phyloP scores from a whole-genome alignment of 176 grass and related monocot genomes.

The Oropetium thomaeum region DNA sequence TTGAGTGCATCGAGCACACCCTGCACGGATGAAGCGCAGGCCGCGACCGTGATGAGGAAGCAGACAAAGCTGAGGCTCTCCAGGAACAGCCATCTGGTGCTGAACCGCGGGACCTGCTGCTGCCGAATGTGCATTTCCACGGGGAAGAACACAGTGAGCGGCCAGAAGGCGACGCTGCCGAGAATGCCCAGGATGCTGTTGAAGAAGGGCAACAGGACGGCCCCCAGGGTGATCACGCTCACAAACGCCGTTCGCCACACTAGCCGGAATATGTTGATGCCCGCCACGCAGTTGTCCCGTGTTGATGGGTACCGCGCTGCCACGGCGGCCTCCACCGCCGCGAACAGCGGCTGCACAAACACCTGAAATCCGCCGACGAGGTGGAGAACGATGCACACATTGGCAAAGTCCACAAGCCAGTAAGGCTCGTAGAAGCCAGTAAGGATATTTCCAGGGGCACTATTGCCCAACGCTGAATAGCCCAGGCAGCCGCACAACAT shows the following conservation, averaged over 20 bases:
- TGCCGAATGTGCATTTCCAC: constrained; percentile 60
- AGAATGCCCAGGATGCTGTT: constrained; percentile 64
- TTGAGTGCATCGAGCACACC: constrained; percentile 59
- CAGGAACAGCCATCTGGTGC: constrained; percentile 41
- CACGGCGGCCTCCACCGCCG: constrained; percentile 38
- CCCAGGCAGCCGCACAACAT: constrained; percentile 59
- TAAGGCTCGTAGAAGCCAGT: constrained; percentile 56
- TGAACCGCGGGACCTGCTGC: constrained; percentile 19
- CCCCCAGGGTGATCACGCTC: constrained; percentile 36
- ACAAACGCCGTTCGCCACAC: constrained; percentile 55
- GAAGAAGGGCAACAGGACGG: constrained; percentile 64
- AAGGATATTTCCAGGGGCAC: constrained; percentile 60
- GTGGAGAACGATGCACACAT: constrained; percentile 53
- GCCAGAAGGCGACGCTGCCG: constrained; percentile 63
- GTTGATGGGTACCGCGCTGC: constrained; percentile 11
- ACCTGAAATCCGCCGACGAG: constrained; percentile 49
- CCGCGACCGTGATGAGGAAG: constrained; percentile 63
- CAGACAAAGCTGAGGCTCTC: constrained; percentile 63
- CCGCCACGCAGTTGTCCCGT: not conserved
- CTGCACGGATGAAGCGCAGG: constrained; percentile 54
- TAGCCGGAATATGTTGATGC: constrained; percentile 36
- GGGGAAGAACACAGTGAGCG: constrained; percentile 65
- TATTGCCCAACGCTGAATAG: constrained; percentile 57
- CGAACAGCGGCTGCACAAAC: constrained; percentile 58
- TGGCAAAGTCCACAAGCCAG: constrained; percentile 62